phyloP scores from a whole-genome alignment of 2,329 filamentous ascomycete genomes.

The Fusarium humuli region DNA sequence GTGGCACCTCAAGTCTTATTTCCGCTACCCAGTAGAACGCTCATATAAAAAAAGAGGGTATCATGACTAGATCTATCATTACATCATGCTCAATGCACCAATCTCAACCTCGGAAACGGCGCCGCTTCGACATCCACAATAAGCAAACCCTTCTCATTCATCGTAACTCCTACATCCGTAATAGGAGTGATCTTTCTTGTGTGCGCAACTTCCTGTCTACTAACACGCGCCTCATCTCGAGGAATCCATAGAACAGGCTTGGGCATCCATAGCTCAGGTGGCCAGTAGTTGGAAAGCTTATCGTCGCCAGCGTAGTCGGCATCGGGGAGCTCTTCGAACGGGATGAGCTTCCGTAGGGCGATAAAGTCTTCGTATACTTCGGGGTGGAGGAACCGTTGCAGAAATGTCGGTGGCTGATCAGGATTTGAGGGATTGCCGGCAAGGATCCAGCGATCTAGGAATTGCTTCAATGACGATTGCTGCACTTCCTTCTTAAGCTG shows the following conservation, averaged over 20 bases:
- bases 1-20: background rate
- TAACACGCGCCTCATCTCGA: constrained; percentile 78
- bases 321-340: constrained; percentile 60
- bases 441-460: constrained; percentile 46
- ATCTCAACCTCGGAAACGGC: constrained; percentile 51
- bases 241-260: constrained; percentile 87
- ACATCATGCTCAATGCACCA: constrained; percentile 54
- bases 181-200: constrained; percentile 79
- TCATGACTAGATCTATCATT: constrained; percentile 39
- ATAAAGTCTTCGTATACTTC: constrained; percentile 81
- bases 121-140: constrained; percentile 53
- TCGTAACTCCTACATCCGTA: constrained; percentile 66
- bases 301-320: constrained; percentile 64
- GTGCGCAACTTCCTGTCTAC: constrained; percentile 80
- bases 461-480: constrained; percentile 45
- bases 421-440: constrained; percentile 45
- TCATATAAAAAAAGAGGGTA: constrained; percentile 45
- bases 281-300: constrained; percentile 75
- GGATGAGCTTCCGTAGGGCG: constrained; percentile 76
- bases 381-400: constrained; percentile 79
- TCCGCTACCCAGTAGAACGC: constrained; percentile 14
- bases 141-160: constrained; percentile 52
- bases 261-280: constrained; percentile 69
- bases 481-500: constrained; percentile 47
- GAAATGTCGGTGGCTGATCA: constrained; percentile 58